Evolutionary conservation across 306 rosid genomes (phyloP).

Genomic region (Heteromeles arbutifolia): DNA sequence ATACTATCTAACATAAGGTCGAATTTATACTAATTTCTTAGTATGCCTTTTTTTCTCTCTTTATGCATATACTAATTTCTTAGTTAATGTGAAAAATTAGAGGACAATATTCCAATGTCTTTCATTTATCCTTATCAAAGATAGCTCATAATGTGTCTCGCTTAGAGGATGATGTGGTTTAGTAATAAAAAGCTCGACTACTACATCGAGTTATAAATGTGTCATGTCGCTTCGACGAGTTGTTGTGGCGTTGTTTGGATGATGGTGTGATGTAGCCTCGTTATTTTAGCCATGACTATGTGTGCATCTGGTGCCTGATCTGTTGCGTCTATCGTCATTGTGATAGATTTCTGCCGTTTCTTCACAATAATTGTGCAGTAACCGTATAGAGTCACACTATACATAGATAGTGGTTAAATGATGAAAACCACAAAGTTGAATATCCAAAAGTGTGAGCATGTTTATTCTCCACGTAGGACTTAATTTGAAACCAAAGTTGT

Average conservation of each 20-base stretch:
- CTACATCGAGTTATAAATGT: too few species aligned
- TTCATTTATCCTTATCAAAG: neutral
- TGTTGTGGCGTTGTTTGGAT: neutral
- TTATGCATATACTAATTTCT: neutral
- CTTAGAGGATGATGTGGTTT: neutral
- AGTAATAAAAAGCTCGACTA: neutral
- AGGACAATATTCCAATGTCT: neutral
- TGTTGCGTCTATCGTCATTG: too few species aligned
- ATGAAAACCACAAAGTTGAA: neutral
- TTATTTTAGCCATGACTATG: too few species aligned
- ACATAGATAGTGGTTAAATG: conserved; percentile 1
- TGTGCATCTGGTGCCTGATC: neutral
- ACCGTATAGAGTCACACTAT: neutral
- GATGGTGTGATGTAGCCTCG: neutral
- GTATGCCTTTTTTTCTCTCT: neutral
- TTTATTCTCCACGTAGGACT: conserved; percentile 30
- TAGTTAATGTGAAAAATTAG: neutral
- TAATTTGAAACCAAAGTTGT: conserved; percentile 16
- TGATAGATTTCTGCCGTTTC: neutral
- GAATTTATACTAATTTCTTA: neutral
- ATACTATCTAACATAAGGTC: neutral
- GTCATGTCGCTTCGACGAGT: too few species aligned
- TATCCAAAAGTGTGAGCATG: conserved; percentile 21
- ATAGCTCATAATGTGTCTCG: neutral
- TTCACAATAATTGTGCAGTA: neutral